Evolutionary conservation across 164 flowering plant genomes (phyloP).

Genomic region (Annona cherimola): DNA sequence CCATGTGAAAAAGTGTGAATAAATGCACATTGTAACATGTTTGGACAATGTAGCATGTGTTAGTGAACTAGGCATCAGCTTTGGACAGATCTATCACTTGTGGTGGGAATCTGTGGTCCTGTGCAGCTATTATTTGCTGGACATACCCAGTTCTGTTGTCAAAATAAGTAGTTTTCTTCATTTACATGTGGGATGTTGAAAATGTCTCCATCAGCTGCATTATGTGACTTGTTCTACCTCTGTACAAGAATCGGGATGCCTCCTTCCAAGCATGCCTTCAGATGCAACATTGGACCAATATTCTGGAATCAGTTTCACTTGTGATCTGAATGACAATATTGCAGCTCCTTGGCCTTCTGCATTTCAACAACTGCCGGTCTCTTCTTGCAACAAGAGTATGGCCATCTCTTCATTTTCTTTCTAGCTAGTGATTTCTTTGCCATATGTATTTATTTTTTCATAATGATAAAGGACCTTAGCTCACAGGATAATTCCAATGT

Average conservation of each 20-base stretch:
- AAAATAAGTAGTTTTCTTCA: background rate
- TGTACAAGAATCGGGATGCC: conserved; percentile 74
- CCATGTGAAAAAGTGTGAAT: too few species aligned
- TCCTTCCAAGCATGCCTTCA: conserved; percentile 90
- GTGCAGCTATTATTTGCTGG: background rate
- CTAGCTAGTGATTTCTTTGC: background rate
- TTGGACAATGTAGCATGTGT: too few species aligned
- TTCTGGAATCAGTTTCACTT: conserved; percentile 76
- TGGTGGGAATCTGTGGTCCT: background rate
- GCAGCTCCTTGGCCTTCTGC: conserved; percentile 93
- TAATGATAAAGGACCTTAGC: background rate
- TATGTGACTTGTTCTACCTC: conserved; percentile 1
- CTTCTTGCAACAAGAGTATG: conserved; percentile 90
- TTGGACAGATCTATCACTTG: too few species aligned
- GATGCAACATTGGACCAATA: conserved; percentile 73
- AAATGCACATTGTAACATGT: too few species aligned
- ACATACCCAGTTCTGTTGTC: background rate
- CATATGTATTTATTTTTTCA: background rate
- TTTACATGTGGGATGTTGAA: background rate
- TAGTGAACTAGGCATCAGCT: too few species aligned
- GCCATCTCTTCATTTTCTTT: background rate
- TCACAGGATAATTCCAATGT: background rate
- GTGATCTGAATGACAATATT: conserved; percentile 96
- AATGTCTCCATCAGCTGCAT: background rate
- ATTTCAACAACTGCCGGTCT: conserved; percentile 47